These are phyloP conservation scores for Conoideocrella luteorostrata DNA, from an alignment of 2,329 filamentous ascomycete genomes.

Conservation along the genomic window DNA sequence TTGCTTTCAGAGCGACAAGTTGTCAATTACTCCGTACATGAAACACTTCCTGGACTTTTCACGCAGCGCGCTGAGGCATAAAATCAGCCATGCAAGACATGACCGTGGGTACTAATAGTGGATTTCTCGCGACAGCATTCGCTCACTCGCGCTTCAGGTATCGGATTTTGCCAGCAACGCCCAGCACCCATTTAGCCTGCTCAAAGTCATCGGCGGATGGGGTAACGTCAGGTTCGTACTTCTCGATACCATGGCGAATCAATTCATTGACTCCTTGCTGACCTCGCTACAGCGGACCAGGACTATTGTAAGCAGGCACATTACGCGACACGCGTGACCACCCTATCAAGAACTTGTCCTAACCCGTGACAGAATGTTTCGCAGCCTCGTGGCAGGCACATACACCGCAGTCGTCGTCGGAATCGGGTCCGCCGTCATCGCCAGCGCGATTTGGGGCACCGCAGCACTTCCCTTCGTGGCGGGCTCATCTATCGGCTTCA, in stretches of 20 bases:
- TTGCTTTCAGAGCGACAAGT: no score
- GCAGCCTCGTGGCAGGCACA: constrained; percentile 17
- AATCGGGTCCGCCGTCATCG: constrained; percentile 10
- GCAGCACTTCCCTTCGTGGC: constrained; percentile 16
- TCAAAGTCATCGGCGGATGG: constrained; percentile 14
- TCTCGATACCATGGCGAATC: background rate
- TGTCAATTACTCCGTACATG: no score
- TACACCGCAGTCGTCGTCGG: constrained; percentile 13
- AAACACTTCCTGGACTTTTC: no score
- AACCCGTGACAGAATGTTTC: constrained; percentile 16
- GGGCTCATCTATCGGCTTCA: constrained; percentile 15
- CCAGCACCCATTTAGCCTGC: constrained; percentile 9
- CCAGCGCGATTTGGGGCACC: constrained; percentile 17
- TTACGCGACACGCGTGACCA: no score
- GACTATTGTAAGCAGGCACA: constrained; percentile 11
- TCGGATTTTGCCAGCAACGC: constrained; percentile 5
- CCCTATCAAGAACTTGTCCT: no score
- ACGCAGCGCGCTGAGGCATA: background rate
- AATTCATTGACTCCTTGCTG: no score
- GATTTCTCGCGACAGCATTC: no score
- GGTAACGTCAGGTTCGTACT: constrained; percentile 13
- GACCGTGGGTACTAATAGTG: no score
- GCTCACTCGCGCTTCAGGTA: background rate
- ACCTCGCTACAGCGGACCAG: constrained; percentile 6
- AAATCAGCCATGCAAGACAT: no score